Base-by-base conservation (phyloP, 139 green algal species). In the Chlamydomonas sp. region DNA sequence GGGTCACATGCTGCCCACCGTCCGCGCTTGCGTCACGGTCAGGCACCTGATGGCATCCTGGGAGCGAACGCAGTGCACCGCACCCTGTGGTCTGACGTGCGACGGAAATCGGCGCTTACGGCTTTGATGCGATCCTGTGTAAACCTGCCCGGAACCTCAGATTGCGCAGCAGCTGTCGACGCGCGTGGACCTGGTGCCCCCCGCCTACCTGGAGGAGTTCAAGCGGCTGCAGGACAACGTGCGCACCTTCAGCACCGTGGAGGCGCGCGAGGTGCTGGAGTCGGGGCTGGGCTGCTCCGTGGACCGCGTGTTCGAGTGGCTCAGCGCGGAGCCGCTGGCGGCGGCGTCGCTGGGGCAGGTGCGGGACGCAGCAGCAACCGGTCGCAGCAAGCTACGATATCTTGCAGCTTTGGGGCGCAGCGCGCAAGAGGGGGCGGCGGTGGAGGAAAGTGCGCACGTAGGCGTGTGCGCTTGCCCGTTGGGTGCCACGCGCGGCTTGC, bases 321-420 rank as follows among this genome's bases (percentile, higher is more conserved):
- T 96, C 6, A 91, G 78, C 31, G 90, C 93, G 60, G 88, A 94
- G 83, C 94, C 94, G 5, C 75, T 97, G 59, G 94, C 94, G 1
- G 91, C 92, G 1, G 94, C 94, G 14, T 93, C 87, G 17, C 92
- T 97, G 18, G 94, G 94, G 3, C 94, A 96, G 89, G 90, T 94
- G 64, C 1, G 80, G 61, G 59, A 7, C n/a, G 10, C 64, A 12
- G 64, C 9, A 17, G 64, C 10, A 12, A 10, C 10, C 10, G 64
- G 64, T 17, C 64, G 10, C 64, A 69, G 64, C 10, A 12, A 10
- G 9, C 9, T 10, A 12, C 10, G 64, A 10, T 10, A 12, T 14
- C 77, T 49, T 62, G 15, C 57, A 3, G 31, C 31, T 49, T 49
- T 49, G 31, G 31, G 31, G 31, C 31, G 31, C 31, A 49, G 31